A percentile compares a stretch with the other conserved stretches of the same genome.
These are phyloP conservation scores for Gamarada debralockiae DNA, from an alignment of 495 filamentous ascomycete species.

Conservation along the genomic window DNA sequence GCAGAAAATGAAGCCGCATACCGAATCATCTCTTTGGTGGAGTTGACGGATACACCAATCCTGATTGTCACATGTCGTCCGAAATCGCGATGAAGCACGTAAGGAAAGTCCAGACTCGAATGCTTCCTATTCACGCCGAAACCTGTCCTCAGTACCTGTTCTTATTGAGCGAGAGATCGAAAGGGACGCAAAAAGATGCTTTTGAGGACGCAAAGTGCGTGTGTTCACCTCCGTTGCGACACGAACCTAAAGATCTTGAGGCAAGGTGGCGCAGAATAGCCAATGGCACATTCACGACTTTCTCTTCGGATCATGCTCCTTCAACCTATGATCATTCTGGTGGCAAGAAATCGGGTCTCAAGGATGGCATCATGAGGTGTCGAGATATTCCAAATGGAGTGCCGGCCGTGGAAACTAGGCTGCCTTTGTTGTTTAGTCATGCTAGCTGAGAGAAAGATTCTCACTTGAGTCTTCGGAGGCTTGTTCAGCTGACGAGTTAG, in stretches of 20 bases:
- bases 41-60: constrained; percentile 40
- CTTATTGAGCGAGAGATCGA: constrained; percentile 22
- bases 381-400: constrained; percentile 48
- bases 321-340: constrained; percentile 33
- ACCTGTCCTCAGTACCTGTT: constrained; percentile 38
- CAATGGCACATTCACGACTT: constrained; percentile 39
- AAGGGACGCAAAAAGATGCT: constrained; percentile 6
- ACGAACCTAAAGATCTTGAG: constrained; percentile 24
- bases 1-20: constrained; percentile 42
- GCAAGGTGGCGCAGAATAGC: constrained; percentile 25
- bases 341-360: constrained; percentile 35
- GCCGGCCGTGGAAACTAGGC: constrained; percentile 50
- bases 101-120: constrained; percentile 28
- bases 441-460: constrained; percentile 22
- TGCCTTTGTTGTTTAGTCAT: constrained; percentile 37
- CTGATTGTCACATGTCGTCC: constrained; percentile 40
- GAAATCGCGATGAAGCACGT: constrained; percentile 21
- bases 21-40: constrained; percentile 38
- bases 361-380: constrained; percentile 22
- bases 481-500: constrained; percentile 49
- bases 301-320: constrained; percentile 41
- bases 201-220: constrained; percentile 28
- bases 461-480: constrained; percentile 42
- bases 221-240: constrained; percentile 26
- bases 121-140: constrained; percentile 35